phyloP scores from a whole-genome alignment of 768 basidiomycete genomes.

The Coprinopsis strossmayeri region DNA sequence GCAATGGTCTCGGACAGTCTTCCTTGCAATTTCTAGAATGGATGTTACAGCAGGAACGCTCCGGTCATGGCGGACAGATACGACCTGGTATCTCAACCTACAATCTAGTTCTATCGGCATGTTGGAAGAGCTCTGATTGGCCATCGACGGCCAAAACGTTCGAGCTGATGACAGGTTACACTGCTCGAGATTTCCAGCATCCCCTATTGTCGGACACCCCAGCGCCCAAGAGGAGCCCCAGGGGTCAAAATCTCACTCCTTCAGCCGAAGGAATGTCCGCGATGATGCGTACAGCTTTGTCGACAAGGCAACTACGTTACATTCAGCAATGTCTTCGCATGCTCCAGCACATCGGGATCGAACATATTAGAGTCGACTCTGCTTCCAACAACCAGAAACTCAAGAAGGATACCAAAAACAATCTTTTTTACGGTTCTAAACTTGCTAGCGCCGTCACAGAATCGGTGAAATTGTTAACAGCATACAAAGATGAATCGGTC shows the following conservation, averaged over 20 bases:
- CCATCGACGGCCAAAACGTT: conserved; percentile 46
- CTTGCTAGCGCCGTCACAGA: conserved; percentile 3
- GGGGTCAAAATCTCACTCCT: conserved; percentile 38
- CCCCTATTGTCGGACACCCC: conserved; percentile 30
- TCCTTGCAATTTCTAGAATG: conserved; percentile 60
- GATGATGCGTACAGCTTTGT: conserved; percentile 53
- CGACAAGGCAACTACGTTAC: conserved; percentile 40
- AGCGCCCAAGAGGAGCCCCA: conserved; percentile 32
- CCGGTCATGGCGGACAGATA: conserved; percentile 39
- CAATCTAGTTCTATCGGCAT: conserved; percentile 55
- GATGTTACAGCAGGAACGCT: conserved; percentile 55
- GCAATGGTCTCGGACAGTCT: conserved; percentile 34
- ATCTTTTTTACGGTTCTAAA: conserved; percentile 7
- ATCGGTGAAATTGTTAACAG: conserved; percentile 1
- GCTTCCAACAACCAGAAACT: not conserved
- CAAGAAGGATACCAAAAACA: conserved; percentile 4
- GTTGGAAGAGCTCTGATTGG: conserved; percentile 65
- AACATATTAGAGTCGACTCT: conserved; percentile 5
- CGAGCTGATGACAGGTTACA: conserved; percentile 69
- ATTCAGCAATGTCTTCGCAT: conserved; percentile 60
- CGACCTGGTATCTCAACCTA: conserved; percentile 46
- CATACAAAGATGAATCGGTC: conserved; percentile 1
- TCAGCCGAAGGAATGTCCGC: conserved; percentile 49
- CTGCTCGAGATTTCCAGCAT: conserved; percentile 46
- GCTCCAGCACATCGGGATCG: conserved; percentile 38